A percentile compares a stretch with the other conserved stretches of the same genome.
Conservation (phyloP, 495 filamentous ascomycete species). For the Evernia prunastri region DNA sequence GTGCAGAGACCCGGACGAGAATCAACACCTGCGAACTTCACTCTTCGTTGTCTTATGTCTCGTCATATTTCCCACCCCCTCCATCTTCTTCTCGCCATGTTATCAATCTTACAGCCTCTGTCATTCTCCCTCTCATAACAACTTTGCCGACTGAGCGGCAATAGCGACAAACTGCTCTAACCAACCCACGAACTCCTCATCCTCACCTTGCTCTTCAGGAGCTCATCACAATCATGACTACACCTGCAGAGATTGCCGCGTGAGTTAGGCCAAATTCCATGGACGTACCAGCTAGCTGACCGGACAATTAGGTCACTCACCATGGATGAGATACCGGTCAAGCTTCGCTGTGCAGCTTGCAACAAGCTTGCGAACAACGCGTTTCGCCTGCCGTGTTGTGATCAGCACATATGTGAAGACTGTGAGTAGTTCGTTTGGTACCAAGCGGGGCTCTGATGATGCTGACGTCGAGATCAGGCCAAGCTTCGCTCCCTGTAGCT, state of each 20-base stretch:
- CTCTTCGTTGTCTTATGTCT: neutral
- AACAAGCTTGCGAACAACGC: slow-evolving; percentile 87
- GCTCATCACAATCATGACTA: slow-evolving; percentile 16
- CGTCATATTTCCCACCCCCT: neutral
- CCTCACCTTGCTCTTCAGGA: slow-evolving; percentile 2
- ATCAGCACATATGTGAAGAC: slow-evolving; percentile 84
- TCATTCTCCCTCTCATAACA: neutral
- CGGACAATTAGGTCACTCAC: slow-evolving; percentile 56
- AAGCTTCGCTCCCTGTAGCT: slow-evolving; percentile 64
- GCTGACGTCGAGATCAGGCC: slow-evolving; percentile 51
- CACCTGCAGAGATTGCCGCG: slow-evolving; percentile 25
- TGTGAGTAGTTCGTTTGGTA: slow-evolving; percentile 54
- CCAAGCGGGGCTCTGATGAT: neutral
- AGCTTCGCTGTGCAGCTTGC: slow-evolving; percentile 89
- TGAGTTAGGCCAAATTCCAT: slow-evolving; percentile 9
- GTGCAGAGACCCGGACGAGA: slow-evolving; percentile 11
- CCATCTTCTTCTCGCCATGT: slow-evolving; percentile 4
- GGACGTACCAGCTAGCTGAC: neutral
- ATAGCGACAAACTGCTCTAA: slow-evolving; percentile 2
- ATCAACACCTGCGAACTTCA: slow-evolving; percentile 3
- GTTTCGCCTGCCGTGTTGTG: slow-evolving; percentile 87
- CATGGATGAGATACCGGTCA: slow-evolving; percentile 83
- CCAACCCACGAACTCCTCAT: neutral
- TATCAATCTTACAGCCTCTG: neutral
- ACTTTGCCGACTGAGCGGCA: slow-evolving; percentile 2